phyloP scores from a whole-genome alignment of 306 rosid species.

The cucumber (Cucumis sativus) region Cucumber_9930_V3 NC_026657.2:38596001-38596500 shows the following conservation, averaged over 20 bases:
- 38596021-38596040: no score
- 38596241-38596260: conserved; percentile 47
- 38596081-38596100: no score
- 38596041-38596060: no score
- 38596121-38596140: neutral
- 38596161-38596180: conserved; percentile 46
- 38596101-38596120: no score
- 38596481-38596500: conserved; percentile 31
- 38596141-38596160: conserved; percentile 34
- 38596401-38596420: conserved; percentile 52
- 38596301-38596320: conserved; percentile 60
- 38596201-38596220: conserved; percentile 46
- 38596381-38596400: conserved; percentile 66
- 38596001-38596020: no score
- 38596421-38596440: conserved; percentile 41
- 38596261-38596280: conserved; percentile 58
- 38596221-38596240: conserved; percentile 65
- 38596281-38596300: conserved; percentile 78
- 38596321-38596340: conserved; percentile 18
- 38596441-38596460: conserved; percentile 66
- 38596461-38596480: conserved; percentile 86
- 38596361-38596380: conserved; percentile 20
- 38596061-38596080: no score
- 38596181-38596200: conserved; percentile 62
- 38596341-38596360: conserved; percentile 18